Conservation (phyloP, 345 rosid genomes). For the Cardamine chenopodiifolia region DNA sequence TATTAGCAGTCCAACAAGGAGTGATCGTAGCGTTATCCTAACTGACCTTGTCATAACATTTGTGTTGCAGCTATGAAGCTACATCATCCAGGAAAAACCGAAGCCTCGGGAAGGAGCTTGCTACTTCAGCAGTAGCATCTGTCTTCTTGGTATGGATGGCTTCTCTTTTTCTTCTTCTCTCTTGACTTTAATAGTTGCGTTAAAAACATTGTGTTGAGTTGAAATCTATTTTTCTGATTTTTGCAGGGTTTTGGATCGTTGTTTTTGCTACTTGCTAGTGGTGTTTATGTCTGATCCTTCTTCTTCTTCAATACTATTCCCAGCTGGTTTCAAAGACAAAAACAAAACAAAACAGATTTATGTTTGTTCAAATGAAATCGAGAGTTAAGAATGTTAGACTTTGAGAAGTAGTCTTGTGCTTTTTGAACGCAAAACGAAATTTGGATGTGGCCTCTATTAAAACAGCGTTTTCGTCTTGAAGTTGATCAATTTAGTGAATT, state of each 20-base stretch:
- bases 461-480: background rate
- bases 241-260: slow-evolving; percentile 95
- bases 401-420: slow-evolving; percentile 7
- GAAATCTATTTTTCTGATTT: slow-evolving; percentile 1
- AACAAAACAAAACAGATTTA: background rate
- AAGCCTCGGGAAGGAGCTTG: slow-evolving; percentile 72
- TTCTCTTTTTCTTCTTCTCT: background rate
- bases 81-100: slow-evolving; percentile 77
- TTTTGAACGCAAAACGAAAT: background rate
- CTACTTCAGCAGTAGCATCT: slow-evolving; percentile 74
- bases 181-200: slow-evolving; percentile 13
- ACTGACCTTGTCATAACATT: background rate
- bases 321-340: background rate
- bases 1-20: background rate
- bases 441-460: background rate
- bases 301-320: slow-evolving; percentile 6
- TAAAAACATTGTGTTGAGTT: background rate
- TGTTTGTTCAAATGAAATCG: slow-evolving; percentile 3
- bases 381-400: slow-evolving; percentile 21
- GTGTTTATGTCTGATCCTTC: slow-evolving; percentile 69
- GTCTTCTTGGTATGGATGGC: slow-evolving; percentile 69
- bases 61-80: slow-evolving; percentile 72
- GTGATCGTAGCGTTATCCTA: background rate
- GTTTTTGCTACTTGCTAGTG: slow-evolving; percentile 85
- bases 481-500: background rate